phyloP scores from a whole-genome alignment of 805 yeast genomes.

The Candida odintsovae region DNA sequence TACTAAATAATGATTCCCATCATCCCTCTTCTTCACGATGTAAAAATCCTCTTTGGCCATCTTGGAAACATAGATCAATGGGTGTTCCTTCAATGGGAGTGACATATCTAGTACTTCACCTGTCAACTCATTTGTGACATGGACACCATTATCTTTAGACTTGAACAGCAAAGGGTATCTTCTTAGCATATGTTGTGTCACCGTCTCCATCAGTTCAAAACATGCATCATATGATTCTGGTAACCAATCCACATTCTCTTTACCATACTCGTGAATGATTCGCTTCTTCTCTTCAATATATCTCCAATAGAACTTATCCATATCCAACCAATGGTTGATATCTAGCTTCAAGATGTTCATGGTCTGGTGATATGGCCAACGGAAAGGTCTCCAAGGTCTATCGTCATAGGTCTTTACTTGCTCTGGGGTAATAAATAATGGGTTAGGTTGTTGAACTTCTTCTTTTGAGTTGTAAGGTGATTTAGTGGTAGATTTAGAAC shows the following conservation, averaged over 20 bases:
- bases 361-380: constrained; percentile 79
- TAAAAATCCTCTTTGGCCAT: constrained; percentile 77
- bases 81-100: constrained; percentile 55
- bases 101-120: constrained; percentile 57
- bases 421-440: constrained; percentile 60
- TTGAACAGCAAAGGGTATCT: constrained; percentile 64
- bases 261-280: constrained; percentile 51
- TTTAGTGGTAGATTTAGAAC: neutral
- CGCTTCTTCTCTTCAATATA: constrained; percentile 60
- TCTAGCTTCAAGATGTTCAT: constrained; percentile 72
- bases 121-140: constrained; percentile 55
- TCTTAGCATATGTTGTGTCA: constrained; percentile 50
- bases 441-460: constrained; percentile 36
- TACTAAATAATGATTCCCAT: constrained; percentile 54
- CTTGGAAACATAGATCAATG: constrained; percentile 54
- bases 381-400: constrained; percentile 76
- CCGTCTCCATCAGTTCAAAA: constrained; percentile 57
- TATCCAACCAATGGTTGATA: constrained; percentile 70
- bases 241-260: constrained; percentile 57
- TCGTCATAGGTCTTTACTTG: constrained; percentile 61
- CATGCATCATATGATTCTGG: constrained; percentile 61
- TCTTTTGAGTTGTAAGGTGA: constrained; percentile 1
- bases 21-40: constrained; percentile 48
- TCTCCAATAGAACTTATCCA: constrained; percentile 70
- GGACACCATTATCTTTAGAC: constrained; percentile 39